These are phyloP conservation scores for Ophidiomyces ophidiicola DNA, from an alignment of 2,329 filamentous ascomycete genomes.

Conservation along the genomic window DNA sequence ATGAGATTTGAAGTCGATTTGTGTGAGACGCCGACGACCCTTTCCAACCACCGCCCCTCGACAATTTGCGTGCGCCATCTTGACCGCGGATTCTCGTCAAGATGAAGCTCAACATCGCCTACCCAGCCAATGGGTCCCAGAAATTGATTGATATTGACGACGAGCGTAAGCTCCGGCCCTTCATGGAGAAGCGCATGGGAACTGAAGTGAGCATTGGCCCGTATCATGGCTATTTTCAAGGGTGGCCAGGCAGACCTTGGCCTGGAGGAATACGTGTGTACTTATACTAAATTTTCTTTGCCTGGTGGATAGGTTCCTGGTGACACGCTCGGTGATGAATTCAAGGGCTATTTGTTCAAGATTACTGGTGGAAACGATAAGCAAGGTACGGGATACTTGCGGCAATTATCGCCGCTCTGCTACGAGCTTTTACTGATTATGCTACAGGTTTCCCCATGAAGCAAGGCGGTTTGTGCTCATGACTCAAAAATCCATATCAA, in stretches of 20 bases:
- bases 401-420: background rate
- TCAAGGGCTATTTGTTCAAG: conserved; percentile 99
- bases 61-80: conserved; percentile 37
- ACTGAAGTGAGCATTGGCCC: conserved; percentile 33
- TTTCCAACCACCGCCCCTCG: conserved; percentile 29
- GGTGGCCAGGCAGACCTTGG: conserved; percentile 13
- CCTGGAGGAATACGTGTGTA: conserved; percentile 22
- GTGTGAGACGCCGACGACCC: conserved; percentile 16
- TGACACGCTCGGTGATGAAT: conserved; percentile 95
- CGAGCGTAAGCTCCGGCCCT: conserved; percentile 97
- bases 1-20: conserved; percentile 17
- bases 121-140: conserved; percentile 98
- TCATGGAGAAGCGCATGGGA: conserved; percentile 93
- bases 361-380: conserved; percentile 99
- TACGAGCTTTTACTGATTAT: conserved; percentile 20
- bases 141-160: conserved; percentile 99
- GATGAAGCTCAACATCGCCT: conserved; percentile 72
- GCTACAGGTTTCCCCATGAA: conserved; percentile 87
- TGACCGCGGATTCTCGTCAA: conserved; percentile 41
- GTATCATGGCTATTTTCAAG: conserved; percentile 13
- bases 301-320: conserved; percentile 55
- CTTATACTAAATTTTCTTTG: conserved; percentile 20
- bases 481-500: conserved; percentile 18
- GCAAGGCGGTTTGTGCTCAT: conserved; percentile 59
- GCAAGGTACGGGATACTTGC: conserved; percentile 50